Evolutionary conservation across 2,329 filamentous ascomycete species (phyloP).

Genomic region (Neoascochyta sp.): DNA sequence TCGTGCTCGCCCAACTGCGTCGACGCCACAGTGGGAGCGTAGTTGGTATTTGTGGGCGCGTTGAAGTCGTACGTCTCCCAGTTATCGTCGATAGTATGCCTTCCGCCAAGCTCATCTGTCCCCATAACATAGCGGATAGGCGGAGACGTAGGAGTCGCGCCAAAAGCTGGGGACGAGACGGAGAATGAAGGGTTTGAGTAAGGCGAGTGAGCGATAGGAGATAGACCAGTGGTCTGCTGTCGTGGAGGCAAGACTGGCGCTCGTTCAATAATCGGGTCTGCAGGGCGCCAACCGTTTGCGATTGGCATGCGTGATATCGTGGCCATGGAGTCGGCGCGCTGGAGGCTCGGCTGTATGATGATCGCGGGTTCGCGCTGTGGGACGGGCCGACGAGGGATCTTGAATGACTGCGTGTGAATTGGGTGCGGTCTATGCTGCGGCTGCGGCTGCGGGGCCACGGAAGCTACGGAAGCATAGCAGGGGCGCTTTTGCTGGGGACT

Average conservation of each 20-base stretch:
- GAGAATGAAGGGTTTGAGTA: conserved; percentile 29
- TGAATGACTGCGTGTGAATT: conserved; percentile 22
- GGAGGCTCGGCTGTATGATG: conserved; percentile 28
- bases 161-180: conserved; percentile 26
- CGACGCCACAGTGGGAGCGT: conserved; percentile 17
- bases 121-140: conserved; percentile 13
- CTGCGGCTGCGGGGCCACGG: conserved; percentile 11
- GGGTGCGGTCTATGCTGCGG: conserved; percentile 11
- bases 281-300: conserved; percentile 28
- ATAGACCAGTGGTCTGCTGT: conserved; percentile 7
- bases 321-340: conserved; percentile 32
- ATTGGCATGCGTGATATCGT: conserved; percentile 36
- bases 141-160: conserved; percentile 19
- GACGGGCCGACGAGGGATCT: conserved; percentile 26
- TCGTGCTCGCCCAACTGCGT: conserved; percentile 21
- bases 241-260: conserved; percentile 12
- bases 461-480: conserved; percentile 23
- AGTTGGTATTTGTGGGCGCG: conserved; percentile 2
- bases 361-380: conserved; percentile 21
- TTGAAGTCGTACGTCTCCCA: conserved; percentile 25
- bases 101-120: conserved; percentile 2
- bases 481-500: conserved; percentile 24
- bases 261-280: conserved; percentile 8
- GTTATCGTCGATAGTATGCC: conserved; percentile 23
- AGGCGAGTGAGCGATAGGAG: conserved; percentile 14